phyloP scores from a whole-genome alignment of 2,329 filamentous ascomycete species.

The Fusarium heterosporum region DNA sequence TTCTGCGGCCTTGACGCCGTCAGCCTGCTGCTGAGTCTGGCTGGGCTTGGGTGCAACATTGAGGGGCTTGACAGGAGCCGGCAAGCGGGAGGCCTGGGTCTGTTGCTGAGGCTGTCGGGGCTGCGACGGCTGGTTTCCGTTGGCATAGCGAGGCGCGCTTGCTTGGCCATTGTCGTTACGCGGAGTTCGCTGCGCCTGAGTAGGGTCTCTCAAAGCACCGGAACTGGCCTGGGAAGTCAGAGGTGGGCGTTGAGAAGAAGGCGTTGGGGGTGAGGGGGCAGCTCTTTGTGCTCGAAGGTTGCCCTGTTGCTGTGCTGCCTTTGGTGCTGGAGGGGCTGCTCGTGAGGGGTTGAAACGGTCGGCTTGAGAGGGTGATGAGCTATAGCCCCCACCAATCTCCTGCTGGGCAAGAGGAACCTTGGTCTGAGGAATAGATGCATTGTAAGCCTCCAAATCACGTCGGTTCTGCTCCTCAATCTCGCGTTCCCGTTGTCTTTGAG shows the following conservation, averaged over 20 bases:
- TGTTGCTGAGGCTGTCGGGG: slow-evolving; percentile 61
- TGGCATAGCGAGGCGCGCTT: slow-evolving; percentile 68
- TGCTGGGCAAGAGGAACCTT: slow-evolving; percentile 87
- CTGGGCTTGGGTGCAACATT: slow-evolving; percentile 78
- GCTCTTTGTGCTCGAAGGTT: slow-evolving; percentile 79
- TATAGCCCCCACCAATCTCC: slow-evolving; percentile 79
- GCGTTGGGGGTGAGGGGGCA: slow-evolving; percentile 74
- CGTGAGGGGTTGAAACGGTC: slow-evolving; percentile 87
- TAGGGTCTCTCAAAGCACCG: slow-evolving; percentile 57
- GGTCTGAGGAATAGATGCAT: slow-evolving; percentile 86
- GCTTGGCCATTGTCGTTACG: slow-evolving; percentile 62
- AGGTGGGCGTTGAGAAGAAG: slow-evolving; percentile 58
- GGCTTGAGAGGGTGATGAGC: slow-evolving; percentile 53
- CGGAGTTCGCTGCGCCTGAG: slow-evolving; percentile 55
- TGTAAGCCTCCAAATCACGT: slow-evolving; percentile 87
- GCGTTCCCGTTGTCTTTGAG: slow-evolving; percentile 62
- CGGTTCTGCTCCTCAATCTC: slow-evolving; percentile 75
- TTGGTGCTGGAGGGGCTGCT: slow-evolving; percentile 84
- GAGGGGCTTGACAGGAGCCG: slow-evolving; percentile 79
- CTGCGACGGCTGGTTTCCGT: slow-evolving; percentile 65
- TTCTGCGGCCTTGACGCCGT: slow-evolving; percentile 89
- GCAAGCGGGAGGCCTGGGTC: slow-evolving; percentile 61
- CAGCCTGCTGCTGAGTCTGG: slow-evolving; percentile 61
- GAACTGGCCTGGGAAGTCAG: slow-evolving; percentile 64
- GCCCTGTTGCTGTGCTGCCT: slow-evolving; percentile 65